Base-by-base conservation (phyloP, 768 basidiomycete genomes). In the Termitomyces titanicus region DNA sequence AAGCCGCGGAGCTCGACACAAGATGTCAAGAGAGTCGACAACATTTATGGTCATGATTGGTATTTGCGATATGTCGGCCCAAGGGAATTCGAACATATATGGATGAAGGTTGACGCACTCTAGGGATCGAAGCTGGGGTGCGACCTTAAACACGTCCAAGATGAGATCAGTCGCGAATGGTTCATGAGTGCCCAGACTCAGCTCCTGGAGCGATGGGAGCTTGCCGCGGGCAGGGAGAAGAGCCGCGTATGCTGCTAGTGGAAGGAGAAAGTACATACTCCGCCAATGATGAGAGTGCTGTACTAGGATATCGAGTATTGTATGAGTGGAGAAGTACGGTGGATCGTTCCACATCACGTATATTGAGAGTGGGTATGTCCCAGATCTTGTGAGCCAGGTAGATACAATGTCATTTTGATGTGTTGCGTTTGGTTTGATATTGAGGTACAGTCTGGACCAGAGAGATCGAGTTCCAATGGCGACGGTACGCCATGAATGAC, bases 381-480 rank as follows among this genome's bases (percentile, higher is more conserved):
- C 64, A 42, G 64, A 58, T 37, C 64, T 59, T 27, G 55, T 38
- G 31, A 65, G 49, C 64, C 64, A 63, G 31, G 64, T 63, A 13
- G 60, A 60, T 22, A 59, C 60, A 35, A 63, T 60, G 24, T 43
- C 42, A 5, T 56, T 59, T 46, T 61, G 60, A 48, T 61, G 51
- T 45, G n/a, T 52, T 3, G 62, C 55, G 31, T 61, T 61, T 29
- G 63, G 60, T 15, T 58, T 55, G 18, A 66, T 63, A 54, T 45
- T 59, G 29, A 77, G 64, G 54, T 61, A 74, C 17, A 77, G 62
- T 12, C 74, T 68, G 9, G 75, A 72, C 75, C 75, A 77, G 18
- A 77, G 62, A n/a, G 64, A 62, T 35, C 69, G 72, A 25, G 73
- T 77, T 47, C 65, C 62, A 51, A 75, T 67, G 15, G 75, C 75